Evolutionary conservation across 2,329 filamentous ascomycete genomes (phyloP), one percentile per base, ranked within the genome.

Genomic region (Pestalotiopsis fici): DNA sequence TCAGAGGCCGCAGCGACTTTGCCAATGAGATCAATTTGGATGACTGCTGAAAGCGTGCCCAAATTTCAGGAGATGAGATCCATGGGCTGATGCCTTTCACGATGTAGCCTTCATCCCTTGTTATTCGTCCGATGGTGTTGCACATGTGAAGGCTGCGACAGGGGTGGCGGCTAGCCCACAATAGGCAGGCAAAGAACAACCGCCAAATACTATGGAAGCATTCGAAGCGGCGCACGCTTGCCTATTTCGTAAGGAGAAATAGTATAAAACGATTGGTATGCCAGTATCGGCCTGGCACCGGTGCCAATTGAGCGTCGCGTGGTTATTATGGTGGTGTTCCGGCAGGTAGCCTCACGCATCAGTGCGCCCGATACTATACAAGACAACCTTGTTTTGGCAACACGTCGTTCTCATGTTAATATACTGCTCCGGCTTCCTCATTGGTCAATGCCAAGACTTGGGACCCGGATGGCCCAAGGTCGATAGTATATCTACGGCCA

Each of bases 401-500:
- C 37, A 25, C 39, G n/a, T 18, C 11, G 59, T 13, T 28, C 59
- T 15, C 23, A 47, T 7, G 21, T 62, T 47, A 62, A 62, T 62
- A 62, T 62, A 62, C 39, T 50, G 59, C 35, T 47, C 37, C 59
- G 31, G 39, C 59, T 62, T 62, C 59, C 59, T 43, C 31, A 62
- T 62, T 28, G 21, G 59, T 62, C 35, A 43, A 43, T 47, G 59
- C 59, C 59, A 62, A 62, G 59, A 43, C n/a, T 25, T 43, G 27
- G 12, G 35, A 62, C 37, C 59, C 12, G 15, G 35, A 62, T 62
- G 59, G 35, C 35, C 39, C 25, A 35, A 62, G 28, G 21, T 35
- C 28, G 31, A 62, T n/a, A 47, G 35, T 62, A 62, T 62, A 62
- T 62, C n/a, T 62, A 62, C 12, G 59, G 37, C 59, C 39, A 62